Base-by-base conservation (phyloP, 2,329 filamentous ascomycete genomes). In the Catunica adiposa region DNA sequence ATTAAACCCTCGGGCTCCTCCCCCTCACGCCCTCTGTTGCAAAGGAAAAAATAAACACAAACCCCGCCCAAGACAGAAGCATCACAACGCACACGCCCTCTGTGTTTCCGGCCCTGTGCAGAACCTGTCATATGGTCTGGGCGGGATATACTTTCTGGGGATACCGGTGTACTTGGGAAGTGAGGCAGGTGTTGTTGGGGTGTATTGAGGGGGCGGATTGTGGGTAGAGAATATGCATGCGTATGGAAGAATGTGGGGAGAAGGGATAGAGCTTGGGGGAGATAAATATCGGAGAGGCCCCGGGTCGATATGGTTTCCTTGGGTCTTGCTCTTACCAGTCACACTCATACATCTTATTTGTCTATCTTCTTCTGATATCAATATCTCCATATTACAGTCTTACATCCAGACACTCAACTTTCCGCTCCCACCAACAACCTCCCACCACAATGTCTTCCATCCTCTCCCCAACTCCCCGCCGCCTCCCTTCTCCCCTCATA, bases 391-490 rank as follows among this genome's bases (percentile, higher is more conserved):
- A 26, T 22, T 22, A 25, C 26, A 47, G 20, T 23, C n/a, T 11
- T 11, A 29, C 8, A 50, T 26, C 8, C 22, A 5, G 6, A 29
- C 17, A 31, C 15, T 17, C 26, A n/a, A 15, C 23, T 29, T 20
- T 8, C 48, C 15, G n/a, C 48, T 17, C 14, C 14, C 15, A 29
- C 3, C n/a, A 31, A 31, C 40, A 44, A 51, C 48, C 40, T 22
- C 40, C 42, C 15, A 20, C 38, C n/a, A 52, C 54, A 54, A 51
- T 58, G 44, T 34, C 46, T 42, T 53, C 44, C 73, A 65, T 74
- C 57, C 69, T 74, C 56, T 69, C 76, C 63, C 69, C 73, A 60
- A 68, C 71, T 51, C 66, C 70, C 46, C 72, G 71, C 63, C 71
- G 72, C 61, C 29, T 34, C 29, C 69, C 65, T 56, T 11, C 6